Percentiles rank a stretch among this genome's conserved stretches.
Conservation (phyloP, 306 rosid species). For the Acacia acuminata region DNA sequence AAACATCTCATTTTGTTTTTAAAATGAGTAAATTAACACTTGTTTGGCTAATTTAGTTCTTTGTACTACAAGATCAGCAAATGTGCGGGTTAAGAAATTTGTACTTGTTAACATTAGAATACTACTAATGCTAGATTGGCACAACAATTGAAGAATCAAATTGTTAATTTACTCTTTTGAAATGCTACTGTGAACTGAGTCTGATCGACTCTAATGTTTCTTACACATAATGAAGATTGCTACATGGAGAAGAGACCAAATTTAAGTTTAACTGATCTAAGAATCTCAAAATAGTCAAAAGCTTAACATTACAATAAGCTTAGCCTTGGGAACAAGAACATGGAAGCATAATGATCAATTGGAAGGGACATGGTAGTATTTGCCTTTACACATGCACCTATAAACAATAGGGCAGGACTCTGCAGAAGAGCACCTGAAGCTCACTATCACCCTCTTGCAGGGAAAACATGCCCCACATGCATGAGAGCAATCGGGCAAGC, state of each 20-base stretch:
- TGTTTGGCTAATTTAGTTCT: not conserved
- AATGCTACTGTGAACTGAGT: not conserved
- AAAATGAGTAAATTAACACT: not conserved
- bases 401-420: conserved; percentile 89
- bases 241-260: not conserved
- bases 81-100: not conserved
- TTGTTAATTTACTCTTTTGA: not conserved
- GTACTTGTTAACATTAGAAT: not conserved
- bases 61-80: not conserved
- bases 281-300: not conserved
- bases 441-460: conserved; percentile 88
- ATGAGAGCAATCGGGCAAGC: conserved; percentile 78
- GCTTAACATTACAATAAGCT: not conserved
- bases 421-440: conserved; percentile 71
- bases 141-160: not conserved
- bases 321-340: not conserved
- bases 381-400: conserved; percentile 78
- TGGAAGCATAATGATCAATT: conserved; percentile 34
- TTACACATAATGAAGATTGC: not conserved
- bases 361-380: conserved; percentile 82
- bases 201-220: not conserved
- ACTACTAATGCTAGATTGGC: not conserved
- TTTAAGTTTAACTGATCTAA: conserved; percentile 4
- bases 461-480: conserved; percentile 89
- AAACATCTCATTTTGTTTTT: not conserved